Percentiles rank a stretch among this genome's conserved stretches.
These are phyloP conservation scores for Silene latifolia DNA, from an alignment of 148 eudicot genomes.

Conservation along the genomic window DNA sequence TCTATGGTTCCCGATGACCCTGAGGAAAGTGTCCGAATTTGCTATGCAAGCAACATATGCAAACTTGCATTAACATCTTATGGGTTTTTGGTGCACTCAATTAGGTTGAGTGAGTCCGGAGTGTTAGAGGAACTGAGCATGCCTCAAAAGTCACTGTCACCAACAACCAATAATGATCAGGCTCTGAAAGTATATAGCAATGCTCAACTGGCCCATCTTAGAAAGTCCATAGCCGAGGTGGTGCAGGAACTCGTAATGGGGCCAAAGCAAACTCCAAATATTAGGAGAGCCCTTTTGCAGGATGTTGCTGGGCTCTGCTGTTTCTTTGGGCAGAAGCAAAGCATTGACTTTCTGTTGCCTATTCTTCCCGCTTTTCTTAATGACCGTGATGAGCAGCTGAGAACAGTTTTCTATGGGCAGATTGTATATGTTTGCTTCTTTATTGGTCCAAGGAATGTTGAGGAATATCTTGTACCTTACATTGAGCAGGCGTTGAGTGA, in stretches of 20 bases:
- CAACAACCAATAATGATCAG: slow-evolving; percentile 46
- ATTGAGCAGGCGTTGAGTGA: slow-evolving; percentile 92
- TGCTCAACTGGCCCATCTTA: slow-evolving; percentile 72
- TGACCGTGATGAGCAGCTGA: slow-evolving; percentile 87
- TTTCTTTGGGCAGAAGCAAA: slow-evolving; percentile 95
- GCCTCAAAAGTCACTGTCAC: slow-evolving; percentile 40
- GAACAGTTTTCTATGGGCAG: slow-evolving; percentile 85
- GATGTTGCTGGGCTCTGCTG: slow-evolving; percentile 89
- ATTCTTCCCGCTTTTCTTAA: slow-evolving; percentile 95
- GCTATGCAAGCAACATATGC: slow-evolving; percentile 90
- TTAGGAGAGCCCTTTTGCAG: slow-evolving; percentile 92
- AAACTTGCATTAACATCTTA: slow-evolving; percentile 90
- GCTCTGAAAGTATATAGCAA: slow-evolving; percentile 52
- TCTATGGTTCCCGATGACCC: slow-evolving; percentile 94
- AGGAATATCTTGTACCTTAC: slow-evolving; percentile 91
- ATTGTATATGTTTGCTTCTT: slow-evolving; percentile 90
- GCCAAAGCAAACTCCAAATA: slow-evolving; percentile 92
- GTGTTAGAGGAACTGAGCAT: slow-evolving; percentile 64
- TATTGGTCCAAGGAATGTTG: slow-evolving; percentile 97
- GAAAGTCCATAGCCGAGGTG: slow-evolving; percentile 89
- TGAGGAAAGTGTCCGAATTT: slow-evolving; percentile 95
- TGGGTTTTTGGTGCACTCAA: slow-evolving; percentile 86
- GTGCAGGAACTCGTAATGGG: slow-evolving; percentile 99
- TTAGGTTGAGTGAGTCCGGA: slow-evolving; percentile 89
- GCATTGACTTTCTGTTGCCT: slow-evolving; percentile 81